Percentiles rank a stretch among this genome's conserved stretches.
These are phyloP conservation scores for Byssothecium circinans DNA, from an alignment of 2,329 filamentous ascomycete genomes.

Conservation along the genomic window DNA sequence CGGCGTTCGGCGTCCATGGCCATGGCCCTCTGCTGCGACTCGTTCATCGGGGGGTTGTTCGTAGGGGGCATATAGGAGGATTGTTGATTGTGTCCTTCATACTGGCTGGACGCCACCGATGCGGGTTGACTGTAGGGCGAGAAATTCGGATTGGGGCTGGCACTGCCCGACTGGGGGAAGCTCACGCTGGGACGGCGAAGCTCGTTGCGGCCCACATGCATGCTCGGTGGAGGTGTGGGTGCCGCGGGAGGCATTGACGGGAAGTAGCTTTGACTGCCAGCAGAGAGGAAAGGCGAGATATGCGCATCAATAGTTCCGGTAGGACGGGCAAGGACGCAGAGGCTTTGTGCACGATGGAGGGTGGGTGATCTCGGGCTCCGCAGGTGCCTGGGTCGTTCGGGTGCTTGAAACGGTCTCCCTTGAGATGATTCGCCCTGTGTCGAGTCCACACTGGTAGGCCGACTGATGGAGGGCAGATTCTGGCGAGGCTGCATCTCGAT, in stretches of 20 bases:
- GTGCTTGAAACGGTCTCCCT: conserved; percentile 29
- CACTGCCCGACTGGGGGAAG: conserved; percentile 46
- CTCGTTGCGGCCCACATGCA: conserved; percentile 27
- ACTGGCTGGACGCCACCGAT: conserved; percentile 38
- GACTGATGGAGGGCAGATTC: conserved; percentile 39
- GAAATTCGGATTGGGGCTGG: conserved; percentile 53
- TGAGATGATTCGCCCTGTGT: conserved; percentile 26
- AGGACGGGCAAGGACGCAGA: conserved; percentile 47
- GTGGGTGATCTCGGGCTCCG: conserved; percentile 61
- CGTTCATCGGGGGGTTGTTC: conserved; percentile 17
- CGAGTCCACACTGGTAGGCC: conserved; percentile 39
- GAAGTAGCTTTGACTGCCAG: conserved; percentile 41
- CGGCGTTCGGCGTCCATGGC: conserved; percentile 40
- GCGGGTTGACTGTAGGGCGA: conserved; percentile 40
- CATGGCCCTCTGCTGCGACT: conserved; percentile 39
- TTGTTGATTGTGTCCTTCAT: conserved; percentile 37
- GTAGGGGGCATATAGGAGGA: conserved; percentile 20
- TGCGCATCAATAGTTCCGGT: conserved; percentile 54
- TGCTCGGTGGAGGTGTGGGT: conserved; percentile 35
- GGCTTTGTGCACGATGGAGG: conserved; percentile 54
- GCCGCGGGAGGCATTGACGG: conserved; percentile 29
- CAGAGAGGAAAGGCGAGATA: conserved; percentile 51
- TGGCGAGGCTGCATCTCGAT: conserved; percentile 40
- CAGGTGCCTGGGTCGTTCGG: conserved; percentile 49
- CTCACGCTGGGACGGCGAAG: conserved; percentile 35